Evolutionary conservation across 176 grass and related monocot species (phyloP).

Genomic region (Metroxylon sagu): DNA sequence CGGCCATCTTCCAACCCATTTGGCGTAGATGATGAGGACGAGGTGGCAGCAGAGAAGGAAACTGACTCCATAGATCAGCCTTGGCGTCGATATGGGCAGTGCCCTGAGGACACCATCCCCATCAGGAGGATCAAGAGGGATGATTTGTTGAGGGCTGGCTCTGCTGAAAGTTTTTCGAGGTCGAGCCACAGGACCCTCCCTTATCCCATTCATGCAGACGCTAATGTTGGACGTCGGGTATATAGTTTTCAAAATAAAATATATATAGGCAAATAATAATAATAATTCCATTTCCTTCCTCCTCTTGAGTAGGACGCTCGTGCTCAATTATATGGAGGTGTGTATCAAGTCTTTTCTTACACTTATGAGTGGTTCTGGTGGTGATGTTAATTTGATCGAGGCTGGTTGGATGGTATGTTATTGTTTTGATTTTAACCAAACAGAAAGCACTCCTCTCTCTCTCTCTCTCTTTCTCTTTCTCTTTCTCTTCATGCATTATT

Average conservation of each 20-base stretch:
- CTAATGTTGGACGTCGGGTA: too few species aligned
- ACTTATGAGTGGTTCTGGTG: too few species aligned
- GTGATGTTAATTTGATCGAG: too few species aligned
- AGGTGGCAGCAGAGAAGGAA: not conserved
- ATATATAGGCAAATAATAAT: too few species aligned
- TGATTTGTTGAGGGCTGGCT: slow-evolving; percentile 45
- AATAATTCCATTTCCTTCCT: slow-evolving; percentile 6
- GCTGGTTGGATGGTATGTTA: too few species aligned
- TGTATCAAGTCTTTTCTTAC: slow-evolving; percentile 82
- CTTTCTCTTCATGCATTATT: too few species aligned
- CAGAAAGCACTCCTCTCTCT: too few species aligned
- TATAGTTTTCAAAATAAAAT: too few species aligned
- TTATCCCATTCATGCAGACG: slow-evolving; percentile 22
- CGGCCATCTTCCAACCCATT: slow-evolving; percentile 5
- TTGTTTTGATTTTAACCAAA: too few species aligned
- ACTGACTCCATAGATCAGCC: slow-evolving; percentile 32
- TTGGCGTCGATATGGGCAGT: slow-evolving; percentile 59
- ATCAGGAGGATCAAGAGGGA: slow-evolving; percentile 59
- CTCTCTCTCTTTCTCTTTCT: too few species aligned
- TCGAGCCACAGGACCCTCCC: slow-evolving; percentile 23
- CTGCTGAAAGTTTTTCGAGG: slow-evolving; percentile 35
- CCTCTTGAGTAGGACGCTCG: slow-evolving; percentile 65
- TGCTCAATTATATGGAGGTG: slow-evolving; percentile 78
- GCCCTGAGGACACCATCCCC: slow-evolving; percentile 39
- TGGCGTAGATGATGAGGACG: slow-evolving; percentile 7